phyloP scores from a whole-genome alignment of 306 rosid species.

The Ormosia semicastrata region DNA sequence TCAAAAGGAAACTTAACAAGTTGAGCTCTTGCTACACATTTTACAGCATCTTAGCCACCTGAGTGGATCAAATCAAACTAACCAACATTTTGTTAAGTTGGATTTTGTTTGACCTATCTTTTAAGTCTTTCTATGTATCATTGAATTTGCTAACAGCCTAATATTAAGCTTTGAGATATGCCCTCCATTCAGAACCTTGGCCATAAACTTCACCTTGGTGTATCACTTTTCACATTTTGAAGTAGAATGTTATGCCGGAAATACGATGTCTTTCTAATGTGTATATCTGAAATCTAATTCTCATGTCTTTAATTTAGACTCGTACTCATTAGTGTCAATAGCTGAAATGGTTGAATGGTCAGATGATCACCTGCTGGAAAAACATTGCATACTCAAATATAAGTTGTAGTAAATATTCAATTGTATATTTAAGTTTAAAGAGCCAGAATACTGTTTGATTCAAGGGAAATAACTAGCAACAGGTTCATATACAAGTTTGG shows the following conservation, averaged over 20 bases:
- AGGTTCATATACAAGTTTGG: too few relatives aligned
- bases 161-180: background rate
- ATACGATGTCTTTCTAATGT: background rate
- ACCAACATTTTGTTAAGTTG: background rate
- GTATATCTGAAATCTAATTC: background rate
- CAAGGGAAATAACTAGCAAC: too few relatives aligned
- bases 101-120: background rate
- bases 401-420: too few relatives aligned
- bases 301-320: too few relatives aligned
- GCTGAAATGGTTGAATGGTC: too few relatives aligned
- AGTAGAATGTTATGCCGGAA: background rate
- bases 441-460: too few relatives aligned
- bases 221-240: background rate
- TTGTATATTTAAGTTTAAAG: too few relatives aligned
- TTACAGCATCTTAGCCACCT: background rate
- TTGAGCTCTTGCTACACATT: slow-evolving; percentile 5
- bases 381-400: too few relatives aligned
- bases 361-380: too few relatives aligned
- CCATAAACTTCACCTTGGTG: background rate
- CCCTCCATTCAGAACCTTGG: background rate
- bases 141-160: background rate
- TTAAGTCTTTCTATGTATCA: background rate
- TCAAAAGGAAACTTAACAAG: background rate
- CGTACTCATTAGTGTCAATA: too few relatives aligned
- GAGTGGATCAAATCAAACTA: background rate